phyloP scores from a whole-genome alignment of 306 rosid species.

The Lathyrus oleraceus region DNA sequence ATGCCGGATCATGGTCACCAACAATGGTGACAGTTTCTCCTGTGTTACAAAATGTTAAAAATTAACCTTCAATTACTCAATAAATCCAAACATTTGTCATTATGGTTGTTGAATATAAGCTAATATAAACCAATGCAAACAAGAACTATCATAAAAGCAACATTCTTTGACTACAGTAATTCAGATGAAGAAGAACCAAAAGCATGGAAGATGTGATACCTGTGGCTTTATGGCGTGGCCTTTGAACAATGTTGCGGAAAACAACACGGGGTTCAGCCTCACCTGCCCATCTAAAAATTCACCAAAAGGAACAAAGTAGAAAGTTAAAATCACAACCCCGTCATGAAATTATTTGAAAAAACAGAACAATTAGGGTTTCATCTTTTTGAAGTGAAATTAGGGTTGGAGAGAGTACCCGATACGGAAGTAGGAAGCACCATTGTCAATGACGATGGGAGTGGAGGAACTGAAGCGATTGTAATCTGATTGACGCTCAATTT shows the following conservation, averaged over 20 bases:
- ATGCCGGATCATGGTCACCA: slow-evolving; percentile 82
- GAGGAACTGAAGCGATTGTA: slow-evolving; percentile 32
- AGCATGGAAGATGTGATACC: slow-evolving; percentile 38
- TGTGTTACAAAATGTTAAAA: slow-evolving; percentile 27
- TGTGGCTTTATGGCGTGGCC: slow-evolving; percentile 94
- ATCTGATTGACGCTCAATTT: slow-evolving; percentile 42
- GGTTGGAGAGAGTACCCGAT: slow-evolving; percentile 47
- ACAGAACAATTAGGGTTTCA: not conserved
- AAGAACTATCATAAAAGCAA: slow-evolving; percentile 7
- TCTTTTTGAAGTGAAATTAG: slow-evolving; percentile 43
- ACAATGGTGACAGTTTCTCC: slow-evolving; percentile 92
- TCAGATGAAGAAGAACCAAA: slow-evolving; percentile 25
- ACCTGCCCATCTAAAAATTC: slow-evolving; percentile 84
- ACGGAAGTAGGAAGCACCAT: slow-evolving; percentile 51
- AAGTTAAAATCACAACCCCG: slow-evolving; percentile 27
- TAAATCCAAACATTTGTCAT: not conserved
- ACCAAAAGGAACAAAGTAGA: slow-evolving; percentile 25
- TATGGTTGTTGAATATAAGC: slow-evolving; percentile 17
- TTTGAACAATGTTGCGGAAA: slow-evolving; percentile 98
- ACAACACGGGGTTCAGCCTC: slow-evolving; percentile 90
- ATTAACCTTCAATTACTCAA: slow-evolving; percentile 2
- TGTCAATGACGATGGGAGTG: slow-evolving; percentile 47
- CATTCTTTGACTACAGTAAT: slow-evolving; percentile 5
- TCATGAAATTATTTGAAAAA: not conserved
- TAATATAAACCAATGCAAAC: slow-evolving; percentile 12